A percentile compares a stretch with the other conserved stretches of the same genome.
Conservation (phyloP, 805 yeast genomes). For the Barnettozyma sucrosica region DNA sequence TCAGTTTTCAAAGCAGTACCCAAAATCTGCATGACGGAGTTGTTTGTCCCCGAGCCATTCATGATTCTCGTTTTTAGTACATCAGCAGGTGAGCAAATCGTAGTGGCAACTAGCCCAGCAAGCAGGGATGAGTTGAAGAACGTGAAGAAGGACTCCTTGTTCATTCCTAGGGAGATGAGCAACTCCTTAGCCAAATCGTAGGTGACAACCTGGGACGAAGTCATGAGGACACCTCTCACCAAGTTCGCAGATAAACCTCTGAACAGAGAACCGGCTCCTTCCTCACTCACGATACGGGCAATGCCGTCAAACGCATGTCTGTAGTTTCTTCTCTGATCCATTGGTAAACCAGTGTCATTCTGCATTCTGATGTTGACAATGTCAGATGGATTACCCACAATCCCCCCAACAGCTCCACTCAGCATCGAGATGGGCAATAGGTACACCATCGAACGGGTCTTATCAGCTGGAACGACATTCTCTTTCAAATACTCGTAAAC, state of each 20-base stretch:
- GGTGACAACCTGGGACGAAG: constrained; percentile 85
- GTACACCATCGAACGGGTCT: constrained; percentile 49
- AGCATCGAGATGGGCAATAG: constrained; percentile 76
- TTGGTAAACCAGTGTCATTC: constrained; percentile 69
- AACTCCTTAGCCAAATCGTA: constrained; percentile 68
- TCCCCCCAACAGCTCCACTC: constrained; percentile 81
- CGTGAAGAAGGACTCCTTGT: constrained; percentile 58
- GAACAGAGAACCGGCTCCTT: constrained; percentile 53
- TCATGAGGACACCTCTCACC: constrained; percentile 79
- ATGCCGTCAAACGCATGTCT: constrained; percentile 76
- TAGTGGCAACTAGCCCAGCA: constrained; percentile 87
- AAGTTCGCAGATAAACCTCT: constrained; percentile 77
- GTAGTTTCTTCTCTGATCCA: constrained; percentile 63
- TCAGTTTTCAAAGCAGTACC: constrained; percentile 53
- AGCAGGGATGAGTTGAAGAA: constrained; percentile 73
- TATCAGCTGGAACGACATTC: constrained; percentile 34
- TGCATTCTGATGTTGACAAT: constrained; percentile 89
- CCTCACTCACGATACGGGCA: constrained; percentile 49
- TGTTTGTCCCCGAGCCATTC: constrained; percentile 45
- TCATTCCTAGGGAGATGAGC: constrained; percentile 48
- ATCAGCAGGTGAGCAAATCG: constrained; percentile 90
- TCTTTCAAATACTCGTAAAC: constrained; percentile 76
- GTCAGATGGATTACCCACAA: constrained; percentile 85
- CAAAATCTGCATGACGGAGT: constrained; percentile 47
- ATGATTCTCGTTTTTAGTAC: constrained; percentile 84